Conservation (phyloP, 2,329 filamentous ascomycete genomes). For the Dryadomyces sulphureus region DNA sequence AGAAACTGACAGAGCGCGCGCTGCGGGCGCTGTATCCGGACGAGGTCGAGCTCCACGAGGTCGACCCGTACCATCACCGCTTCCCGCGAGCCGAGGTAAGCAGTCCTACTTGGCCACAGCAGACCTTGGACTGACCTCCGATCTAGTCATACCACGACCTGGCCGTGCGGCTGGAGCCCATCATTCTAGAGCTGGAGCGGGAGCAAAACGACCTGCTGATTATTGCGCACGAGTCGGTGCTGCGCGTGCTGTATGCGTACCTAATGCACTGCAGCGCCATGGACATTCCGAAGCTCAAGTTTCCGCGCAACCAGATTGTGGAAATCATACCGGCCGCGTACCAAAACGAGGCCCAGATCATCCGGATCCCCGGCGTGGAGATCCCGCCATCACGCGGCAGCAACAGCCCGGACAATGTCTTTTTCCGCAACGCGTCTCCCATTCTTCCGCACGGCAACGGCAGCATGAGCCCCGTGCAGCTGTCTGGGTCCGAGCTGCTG, state of each 20-base stretch:
- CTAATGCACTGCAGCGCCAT: slow-evolving; percentile 96
- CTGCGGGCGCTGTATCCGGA: slow-evolving; percentile 77
- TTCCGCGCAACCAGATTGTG: slow-evolving; percentile 93
- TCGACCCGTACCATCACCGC: slow-evolving; percentile 91
- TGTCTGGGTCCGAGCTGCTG: slow-evolving; percentile 30
- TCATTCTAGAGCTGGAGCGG: slow-evolving; percentile 91
- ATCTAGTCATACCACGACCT: slow-evolving; percentile 88
- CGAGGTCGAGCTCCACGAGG: slow-evolving; percentile 82
- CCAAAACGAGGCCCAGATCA: slow-evolving; percentile 86
- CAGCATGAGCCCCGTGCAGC: slow-evolving; percentile 28
- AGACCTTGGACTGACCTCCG: background rate
- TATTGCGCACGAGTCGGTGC: slow-evolving; percentile 94
- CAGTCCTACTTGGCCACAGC: too few relatives aligned
- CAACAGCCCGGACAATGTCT: slow-evolving; percentile 10
- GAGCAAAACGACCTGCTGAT: slow-evolving; percentile 97
- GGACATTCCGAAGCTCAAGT: slow-evolving; percentile 84
- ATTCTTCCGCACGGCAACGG: slow-evolving; percentile 41
- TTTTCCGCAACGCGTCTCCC: slow-evolving; percentile 53
- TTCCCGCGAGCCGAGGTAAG: slow-evolving; percentile 84
- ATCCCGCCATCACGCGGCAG: slow-evolving; percentile 4
- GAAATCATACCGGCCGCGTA: slow-evolving; percentile 97
- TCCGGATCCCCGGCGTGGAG: slow-evolving; percentile 61
- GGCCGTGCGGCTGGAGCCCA: slow-evolving; percentile 92
- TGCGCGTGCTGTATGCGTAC: slow-evolving; percentile 92
- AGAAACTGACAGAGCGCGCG: slow-evolving; percentile 73